Percentiles rank a stretch among this genome's conserved stretches.
Evolutionary conservation across 1,139 yeast species (phyloP).

Genomic region (Kodamaea suecica): DNA sequence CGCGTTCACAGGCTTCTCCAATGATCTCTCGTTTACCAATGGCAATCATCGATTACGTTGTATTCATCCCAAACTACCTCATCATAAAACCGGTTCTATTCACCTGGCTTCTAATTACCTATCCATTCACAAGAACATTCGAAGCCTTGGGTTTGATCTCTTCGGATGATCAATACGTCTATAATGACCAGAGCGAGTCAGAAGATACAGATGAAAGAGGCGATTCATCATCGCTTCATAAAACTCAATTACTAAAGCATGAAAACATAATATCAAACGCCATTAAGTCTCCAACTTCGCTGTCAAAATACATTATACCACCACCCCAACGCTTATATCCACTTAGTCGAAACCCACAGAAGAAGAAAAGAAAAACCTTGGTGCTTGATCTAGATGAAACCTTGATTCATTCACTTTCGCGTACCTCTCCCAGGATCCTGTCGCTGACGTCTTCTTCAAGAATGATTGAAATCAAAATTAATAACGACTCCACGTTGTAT

Average conservation of each 20-base stretch:
- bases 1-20: no score
- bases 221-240: conserved; percentile 11
- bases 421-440: conserved; percentile 48
- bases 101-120: conserved; percentile 43
- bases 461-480: conserved; percentile 81
- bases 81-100: conserved; percentile 44
- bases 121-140: conserved; percentile 45
- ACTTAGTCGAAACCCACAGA: conserved; percentile 40
- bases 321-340: conserved; percentile 49
- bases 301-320: conserved; percentile 47
- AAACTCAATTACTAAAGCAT: conserved; percentile 42
- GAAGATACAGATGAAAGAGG: conserved; percentile 2
- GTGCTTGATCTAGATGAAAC: conserved; percentile 93
- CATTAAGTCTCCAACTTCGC: conserved; percentile 56
- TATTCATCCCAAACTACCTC: conserved; percentile 42
- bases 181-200: conserved; percentile 6
- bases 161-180: conserved; percentile 4
- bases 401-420: conserved; percentile 80
- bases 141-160: conserved; percentile 17
- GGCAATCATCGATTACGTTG: conserved; percentile 13
- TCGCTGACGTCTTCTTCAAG: conserved; percentile 50
- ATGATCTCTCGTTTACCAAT: no score
- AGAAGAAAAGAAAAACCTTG: conserved; percentile 56
- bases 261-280: conserved; percentile 41
- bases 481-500: conserved; percentile 70